These are phyloP conservation scores for Monascus purpureus DNA, from an alignment of 495 filamentous ascomycete species.

Conservation along the genomic window DNA sequence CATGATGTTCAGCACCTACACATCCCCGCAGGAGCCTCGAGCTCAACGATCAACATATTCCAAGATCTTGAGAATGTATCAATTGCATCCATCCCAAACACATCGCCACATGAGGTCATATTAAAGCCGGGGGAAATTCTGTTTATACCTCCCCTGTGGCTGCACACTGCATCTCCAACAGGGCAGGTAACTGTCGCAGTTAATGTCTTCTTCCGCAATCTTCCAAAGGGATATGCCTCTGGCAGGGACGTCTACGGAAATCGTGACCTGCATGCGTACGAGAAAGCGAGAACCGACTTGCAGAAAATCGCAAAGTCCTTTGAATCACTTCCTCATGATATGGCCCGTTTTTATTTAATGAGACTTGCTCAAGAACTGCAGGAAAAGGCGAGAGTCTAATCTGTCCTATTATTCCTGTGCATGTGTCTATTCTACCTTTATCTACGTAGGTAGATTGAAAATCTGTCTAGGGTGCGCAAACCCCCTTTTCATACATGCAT, in stretches of 20 bases:
- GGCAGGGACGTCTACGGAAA: slow-evolving; percentile 84
- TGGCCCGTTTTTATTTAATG: slow-evolving; percentile 59
- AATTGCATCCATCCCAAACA: slow-evolving; percentile 29
- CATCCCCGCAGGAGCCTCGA: slow-evolving; percentile 65
- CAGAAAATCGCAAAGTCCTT: slow-evolving; percentile 55
- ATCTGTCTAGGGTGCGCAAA: too few species aligned
- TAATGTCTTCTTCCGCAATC: slow-evolving; percentile 72
- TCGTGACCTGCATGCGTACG: slow-evolving; percentile 70
- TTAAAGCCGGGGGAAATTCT: slow-evolving; percentile 60
- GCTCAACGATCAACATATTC: slow-evolving; percentile 63
- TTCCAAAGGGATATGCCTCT: slow-evolving; percentile 52
- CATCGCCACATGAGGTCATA: slow-evolving; percentile 51
- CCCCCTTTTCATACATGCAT: too few species aligned
- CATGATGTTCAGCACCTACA: slow-evolving; percentile 53
- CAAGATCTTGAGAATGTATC: slow-evolving; percentile 17
- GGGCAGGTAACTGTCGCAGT: slow-evolving; percentile 56
- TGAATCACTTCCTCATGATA: slow-evolving; percentile 47
- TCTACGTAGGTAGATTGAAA: too few species aligned
- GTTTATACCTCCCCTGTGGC: slow-evolving; percentile 71
- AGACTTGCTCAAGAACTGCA: slow-evolving; percentile 59
- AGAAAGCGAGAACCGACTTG: slow-evolving; percentile 62
- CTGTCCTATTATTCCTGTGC: too few species aligned
- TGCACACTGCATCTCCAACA: slow-evolving; percentile 58
- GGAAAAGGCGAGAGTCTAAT: slow-evolving; percentile 1
- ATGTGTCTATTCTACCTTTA: too few species aligned